Conservation (phyloP, 2,329 filamentous ascomycete genomes). For the Aspergillus latus region DNA sequence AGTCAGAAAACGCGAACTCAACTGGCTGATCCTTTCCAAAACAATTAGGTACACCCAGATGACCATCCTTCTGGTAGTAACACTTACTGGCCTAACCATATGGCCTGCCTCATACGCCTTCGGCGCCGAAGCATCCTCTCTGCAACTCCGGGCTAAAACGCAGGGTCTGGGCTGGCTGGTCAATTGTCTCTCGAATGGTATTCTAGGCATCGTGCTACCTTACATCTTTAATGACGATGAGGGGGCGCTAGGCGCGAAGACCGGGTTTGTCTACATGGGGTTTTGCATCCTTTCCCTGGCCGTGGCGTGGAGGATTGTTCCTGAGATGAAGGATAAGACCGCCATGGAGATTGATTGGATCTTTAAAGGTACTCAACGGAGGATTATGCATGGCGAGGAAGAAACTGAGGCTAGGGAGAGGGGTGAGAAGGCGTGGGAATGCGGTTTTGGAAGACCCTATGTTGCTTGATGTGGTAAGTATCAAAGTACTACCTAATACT, state of each 20-base stretch:
- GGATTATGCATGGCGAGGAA: constrained; percentile 20
- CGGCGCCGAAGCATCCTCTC: constrained; percentile 35
- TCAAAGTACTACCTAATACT: no score
- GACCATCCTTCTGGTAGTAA: constrained; percentile 48
- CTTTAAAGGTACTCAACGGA: constrained; percentile 28
- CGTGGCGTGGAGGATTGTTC: constrained; percentile 49
- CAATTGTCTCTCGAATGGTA: constrained; percentile 41
- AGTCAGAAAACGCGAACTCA: not conserved
- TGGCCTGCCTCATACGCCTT: constrained; percentile 42
- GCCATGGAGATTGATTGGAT: constrained; percentile 50
- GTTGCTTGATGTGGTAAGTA: no score
- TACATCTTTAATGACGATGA: constrained; percentile 53
- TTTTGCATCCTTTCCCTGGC: constrained; percentile 32
- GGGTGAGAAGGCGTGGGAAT: not conserved
- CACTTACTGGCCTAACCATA: constrained; percentile 36
- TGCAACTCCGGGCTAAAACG: constrained; percentile 40
- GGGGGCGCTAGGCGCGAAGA: constrained; percentile 44
- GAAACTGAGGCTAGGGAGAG: not conserved
- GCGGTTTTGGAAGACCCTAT: no score
- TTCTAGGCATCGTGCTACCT: constrained; percentile 50
- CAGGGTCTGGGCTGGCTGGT: constrained; percentile 45
- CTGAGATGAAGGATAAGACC: constrained; percentile 55
- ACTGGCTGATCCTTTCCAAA: not conserved
- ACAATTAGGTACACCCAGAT: constrained; percentile 41
- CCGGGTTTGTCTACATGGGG: constrained; percentile 43